Base-by-base conservation (phyloP, 768 basidiomycete genomes). In the Boletus reticulatus region DNA sequence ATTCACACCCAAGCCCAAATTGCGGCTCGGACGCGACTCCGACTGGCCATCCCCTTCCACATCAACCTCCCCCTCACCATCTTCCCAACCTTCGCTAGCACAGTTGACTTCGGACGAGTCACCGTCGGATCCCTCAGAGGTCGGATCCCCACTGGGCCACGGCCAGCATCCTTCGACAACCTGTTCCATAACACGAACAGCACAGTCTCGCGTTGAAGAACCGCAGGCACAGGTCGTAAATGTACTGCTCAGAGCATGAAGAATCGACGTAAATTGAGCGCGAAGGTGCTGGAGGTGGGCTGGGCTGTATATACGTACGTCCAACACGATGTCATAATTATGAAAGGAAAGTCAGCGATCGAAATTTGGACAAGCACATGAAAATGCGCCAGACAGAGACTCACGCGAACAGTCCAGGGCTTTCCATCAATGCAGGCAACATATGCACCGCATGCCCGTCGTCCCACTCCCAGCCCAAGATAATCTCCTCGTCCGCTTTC, bases 401-500 rank as follows among this genome's bases (percentile, higher is more conserved):
- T 72, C 70, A 86, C 86, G 79, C 76, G 62, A 85, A 84, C 53
- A 79, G 62, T 55, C 77, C 72, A 6, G 85, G 83, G 6, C 79
- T 71, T 62, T 84, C 74, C 54, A 91, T 75, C 48, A 90, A 71
- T 9, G 84, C 84, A n/a, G 84, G 89, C 1, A 93, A 74, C 57
- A 78, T 75, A 70, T 96, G 94, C 0, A 95, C 82, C 1, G 87
- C 85, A 66, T 92, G 89, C 3, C 84, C 85, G 64, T 98, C 95
- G 62, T 98, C 94, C 95, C 95, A 98, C 68, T 97, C 94, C 94
- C 95, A 98, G 0, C 89, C 89, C 0, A 98, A 73, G 0, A 94
- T 84, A 19, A 98, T 82, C 73, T 98, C 95, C 60, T 94, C 93
- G 46, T 88, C 80, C 34, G 82, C 82, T 52, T 80, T 81, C 60